A percentile compares a stretch with the other conserved stretches of the same genome.
phyloP scores from a whole-genome alignment of 331 rosid genomes.

The Telfairia occidentalis region DNA sequence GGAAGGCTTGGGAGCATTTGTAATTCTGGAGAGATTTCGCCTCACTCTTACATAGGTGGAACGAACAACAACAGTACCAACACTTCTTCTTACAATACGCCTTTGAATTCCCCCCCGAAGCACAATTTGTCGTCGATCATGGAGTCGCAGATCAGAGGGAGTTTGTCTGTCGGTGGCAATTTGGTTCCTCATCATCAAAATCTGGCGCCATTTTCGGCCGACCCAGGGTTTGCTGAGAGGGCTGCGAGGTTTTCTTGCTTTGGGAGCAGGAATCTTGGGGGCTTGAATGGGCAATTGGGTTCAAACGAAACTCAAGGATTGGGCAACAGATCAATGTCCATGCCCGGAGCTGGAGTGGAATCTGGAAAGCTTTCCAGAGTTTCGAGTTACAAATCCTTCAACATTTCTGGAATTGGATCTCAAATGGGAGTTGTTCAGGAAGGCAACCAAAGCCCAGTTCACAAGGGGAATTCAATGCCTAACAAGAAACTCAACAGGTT shows the following conservation, averaged over 20 bases:
- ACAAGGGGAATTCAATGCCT: constrained; percentile 17
- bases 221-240: constrained; percentile 46
- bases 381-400: constrained; percentile 24
- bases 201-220: constrained; percentile 35
- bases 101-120: constrained; percentile 47
- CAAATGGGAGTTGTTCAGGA: constrained; percentile 24
- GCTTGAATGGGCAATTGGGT: constrained; percentile 24
- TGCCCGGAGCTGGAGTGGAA: constrained; percentile 20
- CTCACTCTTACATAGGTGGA: constrained; percentile 24
- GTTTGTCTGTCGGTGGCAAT: constrained; percentile 10
- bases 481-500: constrained; percentile 24
- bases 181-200: constrained; percentile 20
- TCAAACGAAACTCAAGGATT: constrained; percentile 28
- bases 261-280: constrained; percentile 17
- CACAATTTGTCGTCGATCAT: constrained; percentile 25
- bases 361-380: constrained; percentile 25
- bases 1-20: constrained; percentile 46
- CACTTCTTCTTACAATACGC: constrained; percentile 40
- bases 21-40: constrained; percentile 37
- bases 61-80: constrained; percentile 17
- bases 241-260: constrained; percentile 41
- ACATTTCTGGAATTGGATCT: constrained; percentile 3
- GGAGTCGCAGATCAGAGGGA: constrained; percentile 27
- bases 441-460: constrained; percentile 4
- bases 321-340: constrained; percentile 23